Percentiles rank a stretch among this genome's conserved stretches.
Evolutionary conservation across 1,284 basidiomycete species (phyloP).

Genomic region (Ganoderma multipileum): DNA sequence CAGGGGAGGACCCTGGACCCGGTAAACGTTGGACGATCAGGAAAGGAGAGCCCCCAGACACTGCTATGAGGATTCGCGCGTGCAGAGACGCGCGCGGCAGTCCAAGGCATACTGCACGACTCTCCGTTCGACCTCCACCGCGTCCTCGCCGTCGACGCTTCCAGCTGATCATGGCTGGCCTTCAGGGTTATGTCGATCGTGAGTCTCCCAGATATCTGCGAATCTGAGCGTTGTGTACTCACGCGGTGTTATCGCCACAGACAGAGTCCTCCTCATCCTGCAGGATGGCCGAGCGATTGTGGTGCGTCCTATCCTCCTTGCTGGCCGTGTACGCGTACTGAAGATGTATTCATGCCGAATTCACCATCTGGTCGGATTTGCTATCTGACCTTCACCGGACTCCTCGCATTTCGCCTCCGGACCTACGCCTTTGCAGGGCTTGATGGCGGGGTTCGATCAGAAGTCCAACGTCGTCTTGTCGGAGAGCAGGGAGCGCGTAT

Average conservation of each 20-base stretch:
- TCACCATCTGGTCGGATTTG: not conserved
- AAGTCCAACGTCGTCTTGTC: constrained; percentile 94
- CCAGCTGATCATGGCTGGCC: constrained; percentile 68
- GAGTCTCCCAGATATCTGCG: constrained; percentile 32
- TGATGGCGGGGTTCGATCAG: constrained; percentile 90
- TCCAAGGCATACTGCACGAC: constrained; percentile 3
- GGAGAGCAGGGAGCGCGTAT: constrained; percentile 81
- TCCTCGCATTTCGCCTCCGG: no score
- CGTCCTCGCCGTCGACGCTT: constrained; percentile 14
- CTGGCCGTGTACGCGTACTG: not conserved
- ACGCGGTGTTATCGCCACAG: constrained; percentile 43
- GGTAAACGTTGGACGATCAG: no score
- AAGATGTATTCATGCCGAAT: not conserved
- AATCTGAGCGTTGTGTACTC: constrained; percentile 1
- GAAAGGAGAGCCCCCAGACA: constrained; percentile 10
- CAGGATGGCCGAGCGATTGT: constrained; percentile 92
- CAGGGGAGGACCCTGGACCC: no score
- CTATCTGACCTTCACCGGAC: not conserved
- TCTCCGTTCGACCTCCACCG: constrained; percentile 6
- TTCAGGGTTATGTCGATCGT: constrained; percentile 89
- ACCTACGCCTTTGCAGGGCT: constrained; percentile 59
- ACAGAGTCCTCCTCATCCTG: constrained; percentile 85
- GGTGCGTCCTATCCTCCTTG: constrained; percentile 49
- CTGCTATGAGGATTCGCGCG: not conserved
- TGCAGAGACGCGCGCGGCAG: not conserved